Conservation (phyloP, 2,329 filamentous ascomycete species). For the Fusarium decemcellulare region DNA sequence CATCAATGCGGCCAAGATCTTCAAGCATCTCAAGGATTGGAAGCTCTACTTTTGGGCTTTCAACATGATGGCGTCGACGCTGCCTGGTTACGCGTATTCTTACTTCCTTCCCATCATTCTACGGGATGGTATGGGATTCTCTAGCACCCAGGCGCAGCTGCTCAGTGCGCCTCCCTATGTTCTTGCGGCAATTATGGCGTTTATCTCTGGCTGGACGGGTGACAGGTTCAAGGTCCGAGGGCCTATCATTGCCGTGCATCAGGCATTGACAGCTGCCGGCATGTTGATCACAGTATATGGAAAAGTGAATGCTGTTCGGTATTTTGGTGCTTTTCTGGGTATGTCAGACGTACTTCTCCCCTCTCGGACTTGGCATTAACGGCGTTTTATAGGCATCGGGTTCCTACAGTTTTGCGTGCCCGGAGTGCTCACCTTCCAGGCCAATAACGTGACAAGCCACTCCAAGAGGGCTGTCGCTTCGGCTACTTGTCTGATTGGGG, state of each 20-base stretch:
- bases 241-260: conserved; percentile 11
- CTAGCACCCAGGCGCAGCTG: conserved; percentile 4
- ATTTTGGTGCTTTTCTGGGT: conserved; percentile 22
- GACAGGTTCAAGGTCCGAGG: conserved; percentile 13
- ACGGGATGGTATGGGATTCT: conserved; percentile 19
- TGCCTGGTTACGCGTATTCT: conserved; percentile 15
- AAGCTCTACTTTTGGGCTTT: conserved; percentile 19
- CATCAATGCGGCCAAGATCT: background rate
- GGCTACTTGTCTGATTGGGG: conserved; percentile 9
- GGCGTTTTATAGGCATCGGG: conserved; percentile 1
- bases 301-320: conserved; percentile 6
- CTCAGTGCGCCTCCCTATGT: conserved; percentile 21
- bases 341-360: background rate
- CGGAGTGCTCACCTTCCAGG: conserved; percentile 19
- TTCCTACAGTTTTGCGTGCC: conserved; percentile 22
- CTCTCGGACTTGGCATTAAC: background rate
- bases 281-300: conserved; percentile 20
- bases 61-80: conserved; percentile 18
- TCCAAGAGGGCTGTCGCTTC: conserved; percentile 15
- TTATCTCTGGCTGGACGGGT: conserved; percentile 11
- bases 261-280: conserved; percentile 8
- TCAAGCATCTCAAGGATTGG: conserved; percentile 20
- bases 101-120: conserved; percentile 26
- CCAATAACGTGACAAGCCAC: conserved; percentile 21
- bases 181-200: conserved; percentile 16